Evolutionary conservation across 495 filamentous ascomycete genomes (phyloP), one percentile per base, ranked within the genome.

Genomic region (Penicillium cataractarum): DNA sequence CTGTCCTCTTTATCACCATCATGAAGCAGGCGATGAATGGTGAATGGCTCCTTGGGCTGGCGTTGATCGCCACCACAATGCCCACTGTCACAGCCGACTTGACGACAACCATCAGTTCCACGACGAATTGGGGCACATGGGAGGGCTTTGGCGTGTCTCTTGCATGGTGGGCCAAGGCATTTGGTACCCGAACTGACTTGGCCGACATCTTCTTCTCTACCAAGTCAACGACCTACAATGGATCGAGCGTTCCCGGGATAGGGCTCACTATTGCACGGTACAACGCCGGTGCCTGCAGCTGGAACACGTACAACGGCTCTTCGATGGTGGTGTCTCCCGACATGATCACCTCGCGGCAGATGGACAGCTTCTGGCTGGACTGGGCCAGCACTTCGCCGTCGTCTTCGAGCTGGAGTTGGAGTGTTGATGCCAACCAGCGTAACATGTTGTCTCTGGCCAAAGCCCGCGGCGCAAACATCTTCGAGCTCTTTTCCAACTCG

Each of bases 401-500:
- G 2, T 64, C 62, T 2, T 64, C 62, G 2, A 64, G 62, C 42
- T 64, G 62, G 62, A 57, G 55, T 52, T 64, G 62, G 62, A 64
- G 40, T 6, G 62, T 64, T 7, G 62, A 64, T 54, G 57, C 62
- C 22, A 64, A 57, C n/a, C 62, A 64, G 52, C 57, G 62, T 4
- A 50, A n/a, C 26, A 64, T 64, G 62, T 46, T 64, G 62, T 32
- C 53, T 0, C 40, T 60, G 44, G 62, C 62, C 15, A 42, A 64
- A 24, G 42, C 57, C 6, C 40, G 62, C 37, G 62, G 62, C 17
- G 62, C 62, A 19, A 55, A 55, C n/a, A 64, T 52, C 2, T 64
- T 64, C 21, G 62, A 64, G 33, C 62, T 64, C 19, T 64, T 64
- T 26, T 64, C 62, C 2, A 64, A 64, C 52, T 56, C 62, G n/a